Evolutionary conservation across 805 yeast genomes (phyloP).

Genomic region (Yamadazyma laniorum): DNA sequence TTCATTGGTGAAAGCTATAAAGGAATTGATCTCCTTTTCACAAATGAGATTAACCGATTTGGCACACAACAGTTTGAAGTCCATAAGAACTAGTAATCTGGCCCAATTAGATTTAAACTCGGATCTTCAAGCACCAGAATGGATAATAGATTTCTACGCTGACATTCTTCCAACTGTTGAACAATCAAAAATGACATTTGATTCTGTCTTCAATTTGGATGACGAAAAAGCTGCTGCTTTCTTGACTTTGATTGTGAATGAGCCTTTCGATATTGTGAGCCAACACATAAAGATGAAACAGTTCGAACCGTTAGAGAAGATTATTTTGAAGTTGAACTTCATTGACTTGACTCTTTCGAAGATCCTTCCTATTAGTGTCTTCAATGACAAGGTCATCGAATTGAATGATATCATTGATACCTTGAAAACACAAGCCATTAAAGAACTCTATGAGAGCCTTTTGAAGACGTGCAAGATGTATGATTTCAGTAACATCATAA

Average conservation of each 20-base stretch:
- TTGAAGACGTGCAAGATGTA: constrained; percentile 52
- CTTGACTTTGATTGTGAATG: constrained; percentile 42
- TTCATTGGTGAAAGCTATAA: constrained; percentile 21
- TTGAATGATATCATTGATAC: constrained; percentile 33
- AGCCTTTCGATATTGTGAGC: constrained; percentile 43
- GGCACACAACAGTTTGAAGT: constrained; percentile 28
- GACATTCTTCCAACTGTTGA: constrained; percentile 61
- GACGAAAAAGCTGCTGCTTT: constrained; percentile 35
- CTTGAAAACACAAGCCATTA: constrained; percentile 39
- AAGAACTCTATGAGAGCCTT: constrained; percentile 46
- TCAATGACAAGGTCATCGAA: constrained; percentile 37
- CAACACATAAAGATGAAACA: constrained; percentile 30
- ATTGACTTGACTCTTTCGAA: constrained; percentile 57
- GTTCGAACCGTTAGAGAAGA: constrained; percentile 30
- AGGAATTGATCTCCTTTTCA: constrained; percentile 22
- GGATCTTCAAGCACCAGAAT: constrained; percentile 79
- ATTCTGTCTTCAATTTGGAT: constrained; percentile 43
- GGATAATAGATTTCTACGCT: constrained; percentile 66
- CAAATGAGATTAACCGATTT: constrained; percentile 27
- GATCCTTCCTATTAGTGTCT: constrained; percentile 45
- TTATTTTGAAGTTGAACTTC: constrained; percentile 55
- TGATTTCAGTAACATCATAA: constrained; percentile 61
- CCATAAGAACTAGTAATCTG: constrained; percentile 34
- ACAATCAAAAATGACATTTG: constrained; percentile 23
- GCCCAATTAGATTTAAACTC: constrained; percentile 43